These are phyloP conservation scores for Puccinia novopanici DNA, from an alignment of 1,284 basidiomycete species.

Conservation along the genomic window DNA sequence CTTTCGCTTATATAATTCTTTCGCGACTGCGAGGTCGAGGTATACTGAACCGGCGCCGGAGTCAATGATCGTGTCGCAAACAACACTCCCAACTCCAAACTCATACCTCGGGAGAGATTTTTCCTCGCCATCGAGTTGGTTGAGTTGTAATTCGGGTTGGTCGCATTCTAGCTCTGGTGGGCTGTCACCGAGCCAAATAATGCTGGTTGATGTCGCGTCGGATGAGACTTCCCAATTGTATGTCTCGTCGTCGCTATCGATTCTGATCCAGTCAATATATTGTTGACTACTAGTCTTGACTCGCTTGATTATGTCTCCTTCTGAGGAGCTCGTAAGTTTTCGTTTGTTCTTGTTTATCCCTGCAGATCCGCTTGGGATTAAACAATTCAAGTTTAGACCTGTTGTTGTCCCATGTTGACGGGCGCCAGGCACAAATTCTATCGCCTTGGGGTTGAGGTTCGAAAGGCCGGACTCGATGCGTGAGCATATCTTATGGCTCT, in stretches of 20 bases:
- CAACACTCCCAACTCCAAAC: neutral
- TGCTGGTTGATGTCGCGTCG: too few relatives aligned
- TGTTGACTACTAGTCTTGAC: neutral
- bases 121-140: neutral
- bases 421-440: neutral
- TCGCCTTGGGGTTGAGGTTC: neutral
- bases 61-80: constrained; percentile 3
- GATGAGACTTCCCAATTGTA: neutral
- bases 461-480: neutral
- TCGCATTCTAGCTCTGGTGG: too few relatives aligned
- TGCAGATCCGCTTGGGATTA: neutral
- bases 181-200: neutral
- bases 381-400: neutral
- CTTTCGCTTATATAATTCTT: neutral
- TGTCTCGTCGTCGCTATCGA: neutral
- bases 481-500: neutral
- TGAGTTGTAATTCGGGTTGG: neutral
- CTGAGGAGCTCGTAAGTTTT: too few relatives aligned
- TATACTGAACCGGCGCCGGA: constrained; percentile 3
- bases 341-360: neutral
- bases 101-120: neutral
- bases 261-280: neutral
- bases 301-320: neutral
- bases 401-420: neutral
- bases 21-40: neutral